Conservation (phyloP, 2,329 filamentous ascomycete species). For the Botrytis sinoallii region DNA sequence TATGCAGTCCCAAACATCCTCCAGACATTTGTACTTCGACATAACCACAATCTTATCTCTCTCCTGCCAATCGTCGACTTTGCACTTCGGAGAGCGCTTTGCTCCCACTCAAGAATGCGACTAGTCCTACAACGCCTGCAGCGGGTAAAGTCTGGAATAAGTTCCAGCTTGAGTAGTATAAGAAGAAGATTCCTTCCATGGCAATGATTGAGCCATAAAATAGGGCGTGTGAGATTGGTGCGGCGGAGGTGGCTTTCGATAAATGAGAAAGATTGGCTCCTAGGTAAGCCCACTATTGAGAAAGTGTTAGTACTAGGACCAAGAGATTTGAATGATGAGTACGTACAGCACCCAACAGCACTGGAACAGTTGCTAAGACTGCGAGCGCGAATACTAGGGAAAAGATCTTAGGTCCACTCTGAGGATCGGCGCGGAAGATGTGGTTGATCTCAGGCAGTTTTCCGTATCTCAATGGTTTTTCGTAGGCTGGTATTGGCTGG, state of each 20-base stretch:
- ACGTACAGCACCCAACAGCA: slow-evolving; percentile 67
- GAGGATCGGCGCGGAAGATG: slow-evolving; percentile 77
- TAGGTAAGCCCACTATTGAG: slow-evolving; percentile 68
- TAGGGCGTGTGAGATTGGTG: slow-evolving; percentile 75
- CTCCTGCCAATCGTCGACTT: slow-evolving; percentile 70
- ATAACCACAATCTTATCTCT: slow-evolving; percentile 26
- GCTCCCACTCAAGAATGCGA: slow-evolving; percentile 82
- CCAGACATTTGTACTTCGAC: not conserved
- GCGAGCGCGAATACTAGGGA: slow-evolving; percentile 73
- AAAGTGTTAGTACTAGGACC: slow-evolving; percentile 26
- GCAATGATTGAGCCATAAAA: slow-evolving; percentile 86
- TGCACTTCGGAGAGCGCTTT: slow-evolving; percentile 92
- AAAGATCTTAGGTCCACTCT: slow-evolving; percentile 76
- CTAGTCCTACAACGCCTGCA: slow-evolving; percentile 61
- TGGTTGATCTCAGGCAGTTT: slow-evolving; percentile 84
- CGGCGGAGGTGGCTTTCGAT: slow-evolving; percentile 67
- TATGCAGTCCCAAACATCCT: slow-evolving; percentile 7
- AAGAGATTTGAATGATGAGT: slow-evolving; percentile 20
- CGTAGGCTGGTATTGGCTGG: slow-evolving; percentile 55
- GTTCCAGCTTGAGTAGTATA: slow-evolving; percentile 92
- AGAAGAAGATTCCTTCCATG: slow-evolving; percentile 88
- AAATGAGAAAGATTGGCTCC: slow-evolving; percentile 83
- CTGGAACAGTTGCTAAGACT: slow-evolving; percentile 70
- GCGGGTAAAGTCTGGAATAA: slow-evolving; percentile 84
- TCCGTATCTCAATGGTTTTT: slow-evolving; percentile 76